phyloP scores from a whole-genome alignment of 768 basidiomycete species.

The Lactifluus hygrophoroides region DNA sequence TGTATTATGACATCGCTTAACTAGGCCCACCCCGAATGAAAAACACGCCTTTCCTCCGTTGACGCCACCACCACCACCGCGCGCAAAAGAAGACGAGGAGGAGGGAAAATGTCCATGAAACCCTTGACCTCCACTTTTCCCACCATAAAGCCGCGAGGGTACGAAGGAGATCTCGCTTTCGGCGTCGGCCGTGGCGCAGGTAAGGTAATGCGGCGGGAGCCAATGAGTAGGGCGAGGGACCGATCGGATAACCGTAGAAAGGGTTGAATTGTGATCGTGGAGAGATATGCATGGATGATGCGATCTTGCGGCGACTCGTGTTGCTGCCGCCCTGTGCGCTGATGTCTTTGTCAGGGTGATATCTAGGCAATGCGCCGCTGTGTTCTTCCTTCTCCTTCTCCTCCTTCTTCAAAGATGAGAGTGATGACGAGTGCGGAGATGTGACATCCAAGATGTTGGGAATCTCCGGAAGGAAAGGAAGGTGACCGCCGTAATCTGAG shows the following conservation, averaged over 20 bases:
- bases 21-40: constrained; percentile 8
- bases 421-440: constrained; percentile 3
- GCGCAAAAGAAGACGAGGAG: constrained; percentile 29
- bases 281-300: constrained; percentile 28
- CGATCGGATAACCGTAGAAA: constrained; percentile 64
- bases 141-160: constrained; percentile 60
- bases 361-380: background rate
- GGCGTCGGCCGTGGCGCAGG: constrained; percentile 53
- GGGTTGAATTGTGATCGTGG: constrained; percentile 60
- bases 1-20: constrained; percentile 12
- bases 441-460: constrained; percentile 28
- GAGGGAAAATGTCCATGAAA: constrained; percentile 20
- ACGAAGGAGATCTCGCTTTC: constrained; percentile 56
- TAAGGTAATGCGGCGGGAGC: constrained; percentile 31
- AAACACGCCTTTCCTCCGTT: constrained; percentile 16
- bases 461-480: constrained; percentile 45
- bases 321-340: background rate
- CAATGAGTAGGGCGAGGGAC: constrained; percentile 24
- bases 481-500: constrained; percentile 60
- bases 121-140: constrained; percentile 42
- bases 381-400: background rate
- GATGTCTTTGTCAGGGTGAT: background rate
- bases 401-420: background rate
- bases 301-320: constrained; percentile 6
- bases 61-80: constrained; percentile 14